Evolutionary conservation across 768 basidiomycete genomes (phyloP), one percentile per base, ranked within the genome.

Genomic region (Hebeloma cylindrosporum): DNA sequence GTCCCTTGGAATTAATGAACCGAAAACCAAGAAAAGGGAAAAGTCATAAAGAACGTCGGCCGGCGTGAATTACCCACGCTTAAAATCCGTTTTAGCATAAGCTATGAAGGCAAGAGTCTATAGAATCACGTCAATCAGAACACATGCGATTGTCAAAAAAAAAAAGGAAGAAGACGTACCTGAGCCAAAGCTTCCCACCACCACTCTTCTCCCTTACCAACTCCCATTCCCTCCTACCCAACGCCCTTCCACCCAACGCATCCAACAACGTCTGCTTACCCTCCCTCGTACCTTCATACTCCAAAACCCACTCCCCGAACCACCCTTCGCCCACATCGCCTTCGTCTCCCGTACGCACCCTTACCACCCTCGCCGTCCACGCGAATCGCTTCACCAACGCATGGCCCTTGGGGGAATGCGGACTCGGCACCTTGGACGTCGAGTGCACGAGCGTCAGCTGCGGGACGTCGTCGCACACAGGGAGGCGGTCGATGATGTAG

Each of bases 251-350:
- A 3, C 63, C 57, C 9, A 85, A 63, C 54, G 79, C 80, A 48
- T 81, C 73, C n/a, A 83, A 47, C 30, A 88, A 60, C 2, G 67
- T 59, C 58, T 77, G 70, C 33, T 75, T 69, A 4, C 83, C 85
- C 58, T 87, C 85, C 23, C 64, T 69, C 13, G 87, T 90, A 1
- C 87, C 88, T 42, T 87, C 85, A 1, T 79, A 82, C 62, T 90
- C 85, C n/a, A 90, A 68, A 10, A 87, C 67, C 87, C 88, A 89
- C 51, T 89, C 84, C 7, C 83, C 83, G 23, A 74, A 68, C 82
- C 88, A 86, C 4, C 81, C 83, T n/a, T 77, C 75, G 9, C 84
- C 82, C 17, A 84, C 65, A 23, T 63, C 73, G 14, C 63, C 63
- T 25, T 62, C 63, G 26, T 58, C 54, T 11, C 57, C 62, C 73